Evolutionary conservation across 768 basidiomycete genomes (phyloP).

Genomic region (Nidularia sp.): DNA sequence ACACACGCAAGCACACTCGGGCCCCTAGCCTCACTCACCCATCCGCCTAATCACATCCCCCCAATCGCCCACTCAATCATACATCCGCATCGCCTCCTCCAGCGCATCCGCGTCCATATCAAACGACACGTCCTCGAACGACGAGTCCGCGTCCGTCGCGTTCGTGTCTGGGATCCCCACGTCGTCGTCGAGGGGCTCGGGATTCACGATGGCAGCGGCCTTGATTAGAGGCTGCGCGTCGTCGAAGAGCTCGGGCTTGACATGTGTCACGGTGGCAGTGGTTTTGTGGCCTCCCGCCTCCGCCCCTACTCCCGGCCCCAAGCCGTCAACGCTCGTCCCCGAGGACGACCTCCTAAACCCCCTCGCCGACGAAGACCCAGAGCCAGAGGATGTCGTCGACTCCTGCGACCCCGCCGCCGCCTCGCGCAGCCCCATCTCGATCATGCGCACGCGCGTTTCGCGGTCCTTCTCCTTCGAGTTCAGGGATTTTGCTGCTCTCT

Average conservation of each 20-base stretch:
- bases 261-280: background rate
- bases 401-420: background rate
- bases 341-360: background rate
- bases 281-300: too few relatives aligned
- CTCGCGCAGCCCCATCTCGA: background rate
- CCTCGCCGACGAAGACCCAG: background rate
- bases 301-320: background rate
- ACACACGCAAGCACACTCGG: too few relatives aligned
- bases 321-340: background rate
- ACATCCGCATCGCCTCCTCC: constrained; percentile 25
- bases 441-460: background rate
- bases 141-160: constrained; percentile 20
- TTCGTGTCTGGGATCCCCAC: constrained; percentile 11
- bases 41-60: too few relatives aligned
- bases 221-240: background rate
- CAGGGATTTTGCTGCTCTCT: background rate
- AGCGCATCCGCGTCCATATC: constrained; percentile 24
- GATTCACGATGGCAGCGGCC: background rate
- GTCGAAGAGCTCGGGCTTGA: background rate
- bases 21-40: too few relatives aligned
- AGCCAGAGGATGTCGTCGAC: background rate
- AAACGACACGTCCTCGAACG: constrained; percentile 26
- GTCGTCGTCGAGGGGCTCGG: background rate
- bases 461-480: too few relatives aligned
- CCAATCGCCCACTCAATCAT: constrained; percentile 16